Base-by-base conservation (phyloP, 139 green algal genomes). In the Mesostigma viride region DNA sequence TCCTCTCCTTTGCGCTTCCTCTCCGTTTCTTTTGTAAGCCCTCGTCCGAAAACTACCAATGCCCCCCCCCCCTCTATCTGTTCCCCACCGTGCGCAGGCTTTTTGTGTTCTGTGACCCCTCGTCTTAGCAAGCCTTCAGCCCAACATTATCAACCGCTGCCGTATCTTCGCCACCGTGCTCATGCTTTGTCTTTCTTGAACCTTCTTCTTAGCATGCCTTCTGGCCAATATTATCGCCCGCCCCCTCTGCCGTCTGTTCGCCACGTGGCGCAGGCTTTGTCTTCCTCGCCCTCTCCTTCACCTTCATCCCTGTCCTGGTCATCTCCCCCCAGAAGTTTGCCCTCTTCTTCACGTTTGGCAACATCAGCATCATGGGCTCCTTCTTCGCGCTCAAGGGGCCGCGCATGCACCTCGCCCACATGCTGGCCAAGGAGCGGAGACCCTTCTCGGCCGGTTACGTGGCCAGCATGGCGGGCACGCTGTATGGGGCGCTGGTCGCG, bases 301-400 rank as follows among this genome's bases (percentile, higher is more conserved):
- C 83, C 56, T 92, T 91, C 70, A 79, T 97, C 0, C 91, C 92
- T 0, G 73, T 95, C 26, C 84, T 96, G 57, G 87, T 94, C 48
- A 51, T 96, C 8, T 71, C 83, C 0, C 91, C 91, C n/a, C 85
- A 89, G 27, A 97, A 95, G 75, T 97, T 97, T 79, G 91, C 91
- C 1, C 70, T 95, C 6, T 89, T 73, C 64, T 96, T 96, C 75
- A 88, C 77, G 20, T 63, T 96, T 0, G 90, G 90, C 0, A 95
- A 86, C 33, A 64, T 84, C 0, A 65, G 86, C 27, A 73, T 92
- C 35, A 84, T 97, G 72, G 73, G 69, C 4, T 84, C 79, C 0
- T 88, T 96, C 64, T 77, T 86, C 24, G 78, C 81, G 31, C 65
- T 76, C 34, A 73, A 73, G 6, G 92, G 92, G 5, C 91, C 81